These are phyloP conservation scores for Tieghemiomyces parasiticus DNA, from an alignment of 192 early-diverging fungal genomes.

Conservation along the genomic window DNA sequence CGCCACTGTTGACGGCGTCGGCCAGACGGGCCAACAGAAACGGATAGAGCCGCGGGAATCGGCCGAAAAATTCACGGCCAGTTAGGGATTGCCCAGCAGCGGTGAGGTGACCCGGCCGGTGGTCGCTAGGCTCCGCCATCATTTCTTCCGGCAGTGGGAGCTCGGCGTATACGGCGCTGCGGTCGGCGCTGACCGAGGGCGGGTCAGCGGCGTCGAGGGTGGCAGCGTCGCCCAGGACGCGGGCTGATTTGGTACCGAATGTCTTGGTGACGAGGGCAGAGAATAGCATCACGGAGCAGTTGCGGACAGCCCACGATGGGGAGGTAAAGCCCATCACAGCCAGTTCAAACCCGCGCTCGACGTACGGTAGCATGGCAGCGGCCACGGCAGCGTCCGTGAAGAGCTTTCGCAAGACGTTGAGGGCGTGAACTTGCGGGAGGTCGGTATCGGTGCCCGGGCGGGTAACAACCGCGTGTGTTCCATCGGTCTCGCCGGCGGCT, in stretches of 20 bases:
- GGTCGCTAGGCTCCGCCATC: background rate
- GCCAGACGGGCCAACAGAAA: slow-evolving; percentile 62
- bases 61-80: slow-evolving; percentile 78
- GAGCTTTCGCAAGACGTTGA: slow-evolving; percentile 73
- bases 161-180: background rate
- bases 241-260: slow-evolving; percentile 67
- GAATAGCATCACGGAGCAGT: slow-evolving; percentile 87
- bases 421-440: slow-evolving; percentile 84
- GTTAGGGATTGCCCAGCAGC: slow-evolving; percentile 19
- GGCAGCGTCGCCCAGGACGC: slow-evolving; percentile 56
- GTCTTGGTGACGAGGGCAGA: slow-evolving; percentile 67
- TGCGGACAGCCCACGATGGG: slow-evolving; percentile 75
- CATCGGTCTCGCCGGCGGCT: slow-evolving; percentile 21
- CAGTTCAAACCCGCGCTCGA: slow-evolving; percentile 60
- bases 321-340: slow-evolving; percentile 73
- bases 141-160: background rate
- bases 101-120: background rate
- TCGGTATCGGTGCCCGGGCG: slow-evolving; percentile 50
- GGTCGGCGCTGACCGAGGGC: background rate
- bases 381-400: slow-evolving; percentile 69
- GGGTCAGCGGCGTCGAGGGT: slow-evolving; percentile 27
- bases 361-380: slow-evolving; percentile 52
- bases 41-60: slow-evolving; percentile 64
- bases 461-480: background rate
- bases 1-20: slow-evolving; percentile 31